Evolutionary conservation across 257 asterid genomes (phyloP).

Genomic region (Penstemon eatonii): DNA sequence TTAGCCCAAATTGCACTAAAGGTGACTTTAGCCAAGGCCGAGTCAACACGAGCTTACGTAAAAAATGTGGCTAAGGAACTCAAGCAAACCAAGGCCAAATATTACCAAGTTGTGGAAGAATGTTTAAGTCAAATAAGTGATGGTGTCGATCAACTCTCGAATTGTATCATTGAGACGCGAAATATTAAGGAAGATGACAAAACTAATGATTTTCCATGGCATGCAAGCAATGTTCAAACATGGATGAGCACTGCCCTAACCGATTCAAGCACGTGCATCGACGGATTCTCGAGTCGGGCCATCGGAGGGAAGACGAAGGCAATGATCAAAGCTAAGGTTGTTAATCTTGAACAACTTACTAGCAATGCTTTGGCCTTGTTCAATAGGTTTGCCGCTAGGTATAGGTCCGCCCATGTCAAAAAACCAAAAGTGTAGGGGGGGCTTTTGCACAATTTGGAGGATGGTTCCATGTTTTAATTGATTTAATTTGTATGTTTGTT

Average conservation of each 20-base stretch:
- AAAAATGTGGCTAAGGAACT: slow-evolving; percentile 29
- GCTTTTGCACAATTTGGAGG: not conserved
- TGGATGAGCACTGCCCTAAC: slow-evolving; percentile 89
- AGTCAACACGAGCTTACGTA: slow-evolving; percentile 27
- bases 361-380: slow-evolving; percentile 74
- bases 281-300: slow-evolving; percentile 60
- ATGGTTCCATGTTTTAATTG: not conserved
- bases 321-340: slow-evolving; percentile 51
- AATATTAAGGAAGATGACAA: slow-evolving; percentile 37
- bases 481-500: slow-evolving; percentile 25
- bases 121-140: slow-evolving; percentile 49
- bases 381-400: slow-evolving; percentile 59
- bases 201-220: slow-evolving; percentile 44
- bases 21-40: slow-evolving; percentile 28
- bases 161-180: slow-evolving; percentile 38
- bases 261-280: slow-evolving; percentile 58
- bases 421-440: slow-evolving; percentile 28
- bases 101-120: slow-evolving; percentile 28
- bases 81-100: slow-evolving; percentile 29
- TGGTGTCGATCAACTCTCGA: slow-evolving; percentile 46
- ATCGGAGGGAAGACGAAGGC: slow-evolving; percentile 56
- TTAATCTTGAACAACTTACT: slow-evolving; percentile 61
- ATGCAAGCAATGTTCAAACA: slow-evolving; percentile 55
- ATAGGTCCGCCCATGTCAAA: slow-evolving; percentile 26
- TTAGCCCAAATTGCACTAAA: slow-evolving; percentile 30